Evolutionary conservation across 331 rosid species (phyloP), one percentile per base, ranked within the genome.

Genomic region (Pyracantha coccinea): DNA sequence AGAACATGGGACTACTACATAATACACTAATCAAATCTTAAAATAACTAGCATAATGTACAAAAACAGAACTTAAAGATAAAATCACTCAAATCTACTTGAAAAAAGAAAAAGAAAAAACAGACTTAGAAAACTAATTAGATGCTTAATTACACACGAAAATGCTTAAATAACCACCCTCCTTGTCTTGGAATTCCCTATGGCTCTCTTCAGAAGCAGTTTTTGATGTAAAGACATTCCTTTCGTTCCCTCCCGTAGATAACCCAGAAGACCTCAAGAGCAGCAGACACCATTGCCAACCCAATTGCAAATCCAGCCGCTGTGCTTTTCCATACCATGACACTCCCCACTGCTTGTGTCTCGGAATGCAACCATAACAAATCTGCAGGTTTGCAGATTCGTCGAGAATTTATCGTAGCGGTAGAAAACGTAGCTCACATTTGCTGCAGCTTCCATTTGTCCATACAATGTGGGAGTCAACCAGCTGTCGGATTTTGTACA

Each of bases 241-340:
- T 74, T 23, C 83, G 72, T 75, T 92, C 86, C 72, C 92, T 79
- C 13, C 83, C 90, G 12, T 81, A 87, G 80, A 90, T 81, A 19
- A 88, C 85, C 88, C 93, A 91, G 69, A 86, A 80, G 57, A 90
- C 41, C 41, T 68, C 84, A 89, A 87, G 92, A 3, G 91, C 90
- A 0, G 78, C 83, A 62, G 97, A 87, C 0, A 88, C 85, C 54
- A 85, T 12, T 13, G 79, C 78, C n/a, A 83, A 80, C 50, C 90
- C 97, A 35, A 82, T 33, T 35, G 73, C 83, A 90, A 74, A 86
- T 79, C 88, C 91, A 83, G 47, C 74, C 6, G 8, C 83, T 81
- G 44, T 70, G 74, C 15, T 6, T 69, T 44, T 76, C 17, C 31
- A 92, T 70, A 33, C 77, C 74, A 3, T 89, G 93, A 52, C 98